phyloP scores from a whole-genome alignment of 768 basidiomycete genomes.

The Lepiota venenata region DNA sequence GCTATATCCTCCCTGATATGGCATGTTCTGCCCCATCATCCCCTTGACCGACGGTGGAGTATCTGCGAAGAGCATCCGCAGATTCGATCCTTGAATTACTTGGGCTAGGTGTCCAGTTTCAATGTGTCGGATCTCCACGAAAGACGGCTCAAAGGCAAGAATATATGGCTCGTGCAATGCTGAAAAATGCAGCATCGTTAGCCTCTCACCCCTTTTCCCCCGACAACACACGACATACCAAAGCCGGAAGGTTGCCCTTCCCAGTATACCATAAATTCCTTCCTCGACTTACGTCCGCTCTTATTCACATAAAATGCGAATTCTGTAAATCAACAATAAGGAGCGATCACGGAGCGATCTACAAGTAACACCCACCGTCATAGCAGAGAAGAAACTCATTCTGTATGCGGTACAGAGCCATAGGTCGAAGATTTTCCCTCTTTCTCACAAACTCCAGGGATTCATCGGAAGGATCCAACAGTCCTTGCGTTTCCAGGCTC shows the following conservation, averaged over 20 bases:
- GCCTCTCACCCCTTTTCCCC: neutral
- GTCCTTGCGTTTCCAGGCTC: constrained; percentile 92
- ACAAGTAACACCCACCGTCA: constrained; percentile 63
- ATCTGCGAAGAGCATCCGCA: constrained; percentile 90
- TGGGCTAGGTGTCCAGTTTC: constrained; percentile 90
- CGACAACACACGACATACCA: constrained; percentile 50
- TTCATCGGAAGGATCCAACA: constrained; percentile 90
- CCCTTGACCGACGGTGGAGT: constrained; percentile 77
- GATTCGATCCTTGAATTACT: constrained; percentile 90
- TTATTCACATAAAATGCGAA: constrained; percentile 99
- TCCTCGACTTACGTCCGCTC: constrained; percentile 87
- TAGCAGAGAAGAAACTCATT: constrained; percentile 97
- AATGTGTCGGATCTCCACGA: constrained; percentile 95
- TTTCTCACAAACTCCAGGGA: constrained; percentile 92
- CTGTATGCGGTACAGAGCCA: constrained; percentile 96
- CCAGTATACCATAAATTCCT: constrained; percentile 95
- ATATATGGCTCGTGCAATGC: constrained; percentile 97
- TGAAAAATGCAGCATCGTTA: constrained; percentile 25
- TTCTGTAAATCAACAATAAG: constrained; percentile 47
- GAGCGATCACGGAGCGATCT: neutral
- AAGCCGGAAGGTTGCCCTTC: constrained; percentile 93
- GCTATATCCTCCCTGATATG: constrained; percentile 22
- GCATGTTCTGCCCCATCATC: constrained; percentile 20
- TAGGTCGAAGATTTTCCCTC: constrained; percentile 83
- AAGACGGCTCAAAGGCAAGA: constrained; percentile 92